Base-by-base conservation (phyloP, 495 filamentous ascomycete species). In the Penicillium antarcticum region DNA sequence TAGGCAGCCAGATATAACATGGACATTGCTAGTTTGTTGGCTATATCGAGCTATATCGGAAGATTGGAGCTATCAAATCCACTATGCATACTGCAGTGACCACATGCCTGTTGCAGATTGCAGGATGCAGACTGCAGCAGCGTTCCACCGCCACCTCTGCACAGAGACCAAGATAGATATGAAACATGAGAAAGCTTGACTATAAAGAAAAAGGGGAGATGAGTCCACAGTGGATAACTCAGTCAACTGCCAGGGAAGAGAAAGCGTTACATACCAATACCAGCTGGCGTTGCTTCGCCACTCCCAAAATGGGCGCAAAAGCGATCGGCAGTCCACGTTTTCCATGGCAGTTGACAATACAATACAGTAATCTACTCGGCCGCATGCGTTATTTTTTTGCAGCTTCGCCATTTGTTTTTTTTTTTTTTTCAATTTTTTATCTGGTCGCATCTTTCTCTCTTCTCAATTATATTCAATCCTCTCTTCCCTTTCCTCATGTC, bases 331-430 rank as follows among this genome's bases (percentile, higher is more conserved):
- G 36, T 13, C 47, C 47, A 49, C 47, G 47, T 49, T 49, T 47
- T 49, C 29, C 14, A 36, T 26, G 47, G 36, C 45, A 48, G 24
- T 5, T 41, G 37, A 49, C 47, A 49, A 35, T 49, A 49, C 49
- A 12, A 29, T 52, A 52, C 49, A 14, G 26, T 49, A 40, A 41
- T 21, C 0, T 42, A 42, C 26, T 36, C 26, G 26, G 26, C 26
- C 38, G 47, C 37, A 49, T 49, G 48, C 41, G 48, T 51, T 14
- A 36, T 44, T 51, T 51, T 32, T 34, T 14, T n/a, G 18, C 35
- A 37, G 35, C 35, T 37, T 44, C 14, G 42, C 35, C 12, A 16
- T 6, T 14, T n/a, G 3, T 9, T 5, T 19, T n/a, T n/a, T n/a
- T 21, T 32, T 17, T 14, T 19, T 26, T 26, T 10, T 44, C 13